Evolutionary conservation across 352 stramenopile species (phyloP).

Genomic region (Phytopythium kandeliae): DNA sequence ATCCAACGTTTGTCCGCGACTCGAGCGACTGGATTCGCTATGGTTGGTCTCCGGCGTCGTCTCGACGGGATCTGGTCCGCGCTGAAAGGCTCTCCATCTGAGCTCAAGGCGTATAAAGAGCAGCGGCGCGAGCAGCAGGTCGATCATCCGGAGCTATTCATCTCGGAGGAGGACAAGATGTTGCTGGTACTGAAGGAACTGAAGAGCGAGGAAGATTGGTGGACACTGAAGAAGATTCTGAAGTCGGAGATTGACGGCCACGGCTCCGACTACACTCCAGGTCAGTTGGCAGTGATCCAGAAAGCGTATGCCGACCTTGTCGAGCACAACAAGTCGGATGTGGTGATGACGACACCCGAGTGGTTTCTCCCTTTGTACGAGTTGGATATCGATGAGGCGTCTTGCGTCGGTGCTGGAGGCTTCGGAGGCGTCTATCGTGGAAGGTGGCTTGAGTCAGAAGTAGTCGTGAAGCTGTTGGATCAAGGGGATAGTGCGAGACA

Average conservation of each 20-base stretch:
- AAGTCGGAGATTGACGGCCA: background rate
- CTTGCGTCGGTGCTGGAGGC: background rate
- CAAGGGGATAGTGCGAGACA: background rate
- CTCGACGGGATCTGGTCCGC: background rate
- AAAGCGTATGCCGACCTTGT: background rate
- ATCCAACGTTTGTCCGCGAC: slow-evolving; percentile 1
- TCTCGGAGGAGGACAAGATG: background rate
- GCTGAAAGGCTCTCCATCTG: background rate
- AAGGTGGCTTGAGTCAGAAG: slow-evolving; percentile 5
- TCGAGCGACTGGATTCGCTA: background rate
- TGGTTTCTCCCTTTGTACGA: slow-evolving; percentile 4
- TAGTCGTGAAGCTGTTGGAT: slow-evolving; percentile 8
- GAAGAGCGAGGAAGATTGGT: background rate
- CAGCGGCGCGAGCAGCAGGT: background rate
- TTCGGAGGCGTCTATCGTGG: background rate
- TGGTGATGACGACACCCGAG: background rate
- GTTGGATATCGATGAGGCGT: background rate
- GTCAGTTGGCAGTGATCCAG: background rate
- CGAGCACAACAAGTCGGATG: background rate
- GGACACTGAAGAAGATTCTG: background rate
- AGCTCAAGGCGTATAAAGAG: background rate
- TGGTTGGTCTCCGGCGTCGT: background rate
- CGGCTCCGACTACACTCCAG: background rate
- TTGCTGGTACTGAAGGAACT: background rate
- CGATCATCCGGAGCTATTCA: background rate